Conservation (phyloP, 106 monocot genomes). For the Dioscorea alata region DNA sequence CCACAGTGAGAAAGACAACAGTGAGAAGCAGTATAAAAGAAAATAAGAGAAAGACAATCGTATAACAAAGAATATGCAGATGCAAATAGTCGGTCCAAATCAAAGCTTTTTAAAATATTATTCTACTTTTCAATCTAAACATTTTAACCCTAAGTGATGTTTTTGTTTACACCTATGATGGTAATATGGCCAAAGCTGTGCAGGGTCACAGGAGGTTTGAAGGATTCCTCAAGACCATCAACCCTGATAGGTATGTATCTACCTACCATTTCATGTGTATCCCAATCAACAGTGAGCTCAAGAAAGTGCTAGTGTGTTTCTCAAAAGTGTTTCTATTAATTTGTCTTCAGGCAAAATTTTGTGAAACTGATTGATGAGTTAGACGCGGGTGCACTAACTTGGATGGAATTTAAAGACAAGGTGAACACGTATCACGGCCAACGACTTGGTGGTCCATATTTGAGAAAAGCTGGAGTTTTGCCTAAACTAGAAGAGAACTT, state of each 20-base stretch:
- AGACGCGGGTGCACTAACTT: constrained; percentile 32
- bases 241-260: constrained; percentile 50
- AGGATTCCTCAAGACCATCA: constrained; percentile 54
- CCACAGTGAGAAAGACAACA: no score
- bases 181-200: constrained; percentile 75
- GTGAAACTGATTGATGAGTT: constrained; percentile 51
- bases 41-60: no score
- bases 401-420: constrained; percentile 28
- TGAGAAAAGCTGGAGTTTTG: constrained; percentile 23
- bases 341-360: constrained; percentile 21
- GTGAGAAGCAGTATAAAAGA: no score
- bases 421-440: constrained; percentile 28
- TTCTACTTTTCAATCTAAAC: no score
- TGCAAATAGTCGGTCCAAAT: no score
- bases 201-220: constrained; percentile 53
- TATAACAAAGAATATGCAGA: no score
- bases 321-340: no score
- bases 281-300: no score
- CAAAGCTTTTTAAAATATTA: no score
- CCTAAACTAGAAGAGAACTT: constrained; percentile 49
- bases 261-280: no score
- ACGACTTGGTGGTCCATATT: constrained; percentile 53
- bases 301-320: no score
- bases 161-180: constrained; percentile 63
- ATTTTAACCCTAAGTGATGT: constrained; percentile 55